Conservation (phyloP, 345 rosid genomes). For the Aethionema arabicum region DNA sequence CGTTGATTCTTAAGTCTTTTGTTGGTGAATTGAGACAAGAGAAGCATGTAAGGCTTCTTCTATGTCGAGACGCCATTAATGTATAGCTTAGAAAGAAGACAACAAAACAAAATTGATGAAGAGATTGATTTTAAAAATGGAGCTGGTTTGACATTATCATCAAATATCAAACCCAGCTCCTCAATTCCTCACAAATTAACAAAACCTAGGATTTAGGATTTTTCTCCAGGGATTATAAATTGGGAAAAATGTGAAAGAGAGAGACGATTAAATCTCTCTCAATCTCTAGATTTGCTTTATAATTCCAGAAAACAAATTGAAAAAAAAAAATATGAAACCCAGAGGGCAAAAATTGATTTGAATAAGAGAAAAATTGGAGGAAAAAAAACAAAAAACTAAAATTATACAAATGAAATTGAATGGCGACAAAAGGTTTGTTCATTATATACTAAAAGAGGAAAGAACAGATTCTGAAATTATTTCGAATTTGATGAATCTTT, state of each 20-base stretch:
- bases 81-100: background rate
- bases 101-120: conserved; percentile 1
- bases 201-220: conserved; percentile 7
- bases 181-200: background rate
- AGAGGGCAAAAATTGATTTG: background rate
- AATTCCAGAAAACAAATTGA: conserved; percentile 21
- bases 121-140: conserved; percentile 29
- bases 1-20: conserved; percentile 57
- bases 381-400: conserved; percentile 1
- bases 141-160: conserved; percentile 34
- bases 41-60: conserved; percentile 59
- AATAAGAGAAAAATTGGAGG: background rate
- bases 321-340: conserved; percentile 2
- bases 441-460: conserved; percentile 7
- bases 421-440: conserved; percentile 14
- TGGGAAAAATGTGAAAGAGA: conserved; percentile 1
- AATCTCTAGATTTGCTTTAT: background rate
- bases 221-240: conserved; percentile 15
- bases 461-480: conserved; percentile 4
- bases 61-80: background rate
- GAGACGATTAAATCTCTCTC: background rate
- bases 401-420: conserved; percentile 15
- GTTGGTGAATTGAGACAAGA: conserved; percentile 54
- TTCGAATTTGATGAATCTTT: conserved; percentile 6
- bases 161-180: conserved; percentile 37